Conservation (phyloP, 2,329 filamentous ascomycete genomes). For the Calcarisporium arbuscula region DNA sequence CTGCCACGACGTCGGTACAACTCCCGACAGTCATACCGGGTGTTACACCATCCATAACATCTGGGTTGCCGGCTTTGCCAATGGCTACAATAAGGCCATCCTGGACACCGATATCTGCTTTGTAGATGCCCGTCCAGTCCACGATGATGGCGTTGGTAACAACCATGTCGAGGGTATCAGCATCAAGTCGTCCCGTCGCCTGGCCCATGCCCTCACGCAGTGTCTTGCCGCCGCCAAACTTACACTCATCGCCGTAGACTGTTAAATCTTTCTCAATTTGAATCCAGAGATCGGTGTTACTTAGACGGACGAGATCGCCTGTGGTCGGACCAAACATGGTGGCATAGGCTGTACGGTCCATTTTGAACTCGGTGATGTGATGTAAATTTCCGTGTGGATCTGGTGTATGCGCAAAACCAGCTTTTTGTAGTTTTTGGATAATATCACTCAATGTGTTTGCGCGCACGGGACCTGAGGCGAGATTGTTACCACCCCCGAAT, state of each 20-base stretch:
- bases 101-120: constrained; percentile 93
- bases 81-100: constrained; percentile 79
- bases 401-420: constrained; percentile 71
- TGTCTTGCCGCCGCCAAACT: constrained; percentile 92
- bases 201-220: constrained; percentile 94
- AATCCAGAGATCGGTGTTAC: constrained; percentile 83
- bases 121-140: constrained; percentile 90
- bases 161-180: constrained; percentile 73
- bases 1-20: constrained; percentile 87
- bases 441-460: constrained; percentile 58
- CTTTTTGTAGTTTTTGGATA: constrained; percentile 57
- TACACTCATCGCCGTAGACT: constrained; percentile 84
- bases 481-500: constrained; percentile 78
- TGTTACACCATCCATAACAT: constrained; percentile 86
- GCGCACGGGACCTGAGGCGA: constrained; percentile 71
- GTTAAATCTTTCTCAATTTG: constrained; percentile 83
- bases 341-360: constrained; percentile 74
- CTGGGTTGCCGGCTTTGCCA: constrained; percentile 94
- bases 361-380: constrained; percentile 55
- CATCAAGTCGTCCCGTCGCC: constrained; percentile 67
- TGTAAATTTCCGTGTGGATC: constrained; percentile 52
- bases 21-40: constrained; percentile 75
- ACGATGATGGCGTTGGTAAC: constrained; percentile 86
- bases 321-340: constrained; percentile 91
- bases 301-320: constrained; percentile 77